Percentiles rank a stretch among this genome's conserved stretches.
Conservation (phyloP, 2,329 filamentous ascomycete species). For the Fusarium decemcellulare region DNA sequence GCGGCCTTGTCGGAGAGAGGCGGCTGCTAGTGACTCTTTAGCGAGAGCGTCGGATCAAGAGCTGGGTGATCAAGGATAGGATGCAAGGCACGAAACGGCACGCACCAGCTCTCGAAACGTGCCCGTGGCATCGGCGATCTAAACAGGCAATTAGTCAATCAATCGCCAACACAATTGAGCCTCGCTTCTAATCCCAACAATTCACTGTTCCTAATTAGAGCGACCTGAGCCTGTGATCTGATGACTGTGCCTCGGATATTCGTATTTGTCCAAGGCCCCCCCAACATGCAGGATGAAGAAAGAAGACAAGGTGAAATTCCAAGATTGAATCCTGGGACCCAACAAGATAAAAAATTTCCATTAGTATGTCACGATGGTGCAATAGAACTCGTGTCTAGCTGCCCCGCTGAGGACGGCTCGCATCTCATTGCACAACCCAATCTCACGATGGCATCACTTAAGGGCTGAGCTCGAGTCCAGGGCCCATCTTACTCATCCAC, state of each 20-base stretch:
- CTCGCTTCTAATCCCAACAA: neutral
- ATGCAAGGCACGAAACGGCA: slow-evolving; percentile 38
- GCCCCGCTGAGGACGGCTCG: slow-evolving; percentile 37
- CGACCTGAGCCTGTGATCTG: neutral
- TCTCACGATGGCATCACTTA: slow-evolving; percentile 47
- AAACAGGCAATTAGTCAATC: slow-evolving; percentile 27
- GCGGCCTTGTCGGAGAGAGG: slow-evolving; percentile 39
- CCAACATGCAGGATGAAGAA: slow-evolving; percentile 4
- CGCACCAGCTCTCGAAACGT: slow-evolving; percentile 38
- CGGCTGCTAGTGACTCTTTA: slow-evolving; percentile 30
- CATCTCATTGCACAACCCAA: slow-evolving; percentile 43
- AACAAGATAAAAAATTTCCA: slow-evolving; percentile 22
- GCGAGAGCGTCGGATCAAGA: slow-evolving; percentile 1
- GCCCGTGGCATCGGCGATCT: slow-evolving; percentile 21
- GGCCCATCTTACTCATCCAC: slow-evolving; percentile 17
- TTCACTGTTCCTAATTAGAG: neutral
- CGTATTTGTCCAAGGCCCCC: slow-evolving; percentile 6
- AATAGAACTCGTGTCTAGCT: slow-evolving; percentile 1
- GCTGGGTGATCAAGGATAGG: slow-evolving; percentile 7
- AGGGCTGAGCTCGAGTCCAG: slow-evolving; percentile 22
- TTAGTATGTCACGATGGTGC: slow-evolving; percentile 16
- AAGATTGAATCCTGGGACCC: neutral
- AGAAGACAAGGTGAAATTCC: slow-evolving; percentile 3
- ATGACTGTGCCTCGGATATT: slow-evolving; percentile 15
- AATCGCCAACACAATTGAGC: slow-evolving; percentile 16